Evolutionary conservation across 2,329 filamentous ascomycete species (phyloP).

Genomic region (Colletotrichum trifolii): DNA sequence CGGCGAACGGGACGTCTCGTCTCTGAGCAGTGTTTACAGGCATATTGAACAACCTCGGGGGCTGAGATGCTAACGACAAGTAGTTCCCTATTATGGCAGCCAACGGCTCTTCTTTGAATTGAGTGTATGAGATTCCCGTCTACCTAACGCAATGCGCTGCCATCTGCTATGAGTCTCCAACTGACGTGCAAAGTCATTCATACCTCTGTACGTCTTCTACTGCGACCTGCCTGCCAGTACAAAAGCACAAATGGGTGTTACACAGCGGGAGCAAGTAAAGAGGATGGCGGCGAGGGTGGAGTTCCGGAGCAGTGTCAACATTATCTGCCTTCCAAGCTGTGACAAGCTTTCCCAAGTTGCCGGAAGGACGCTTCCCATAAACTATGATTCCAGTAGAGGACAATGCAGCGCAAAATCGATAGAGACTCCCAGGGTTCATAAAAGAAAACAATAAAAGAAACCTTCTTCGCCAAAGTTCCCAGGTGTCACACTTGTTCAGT

Average conservation of each 20-base stretch:
- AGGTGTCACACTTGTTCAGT: constrained; percentile 9
- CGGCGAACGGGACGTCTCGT: background rate
- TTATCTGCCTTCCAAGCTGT: constrained; percentile 13
- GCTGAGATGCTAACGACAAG: too few species aligned
- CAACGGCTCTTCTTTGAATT: background rate
- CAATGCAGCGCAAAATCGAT: constrained; percentile 35
- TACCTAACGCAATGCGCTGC: constrained; percentile 23
- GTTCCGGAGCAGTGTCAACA: constrained; percentile 12
- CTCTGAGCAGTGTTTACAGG: background rate
- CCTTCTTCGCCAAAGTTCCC: constrained; percentile 27
- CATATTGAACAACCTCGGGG: too few species aligned
- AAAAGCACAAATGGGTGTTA: constrained; percentile 23
- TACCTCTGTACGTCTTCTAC: constrained; percentile 27
- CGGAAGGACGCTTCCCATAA: constrained; percentile 35
- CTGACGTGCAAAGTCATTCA: constrained; percentile 12
- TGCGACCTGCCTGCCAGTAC: constrained; percentile 10
- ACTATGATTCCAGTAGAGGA: constrained; percentile 27
- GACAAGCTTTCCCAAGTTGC: constrained; percentile 19
- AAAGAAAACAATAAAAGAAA: constrained; percentile 4
- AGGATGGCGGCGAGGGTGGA: constrained; percentile 1
- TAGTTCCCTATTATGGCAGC: too few species aligned
- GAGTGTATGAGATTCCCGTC: constrained; percentile 27
- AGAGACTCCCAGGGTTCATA: constrained; percentile 25
- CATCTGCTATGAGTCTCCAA: constrained; percentile 22
- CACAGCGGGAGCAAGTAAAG: constrained; percentile 20